These are phyloP conservation scores for Ailanthus altissimus DNA, from an alignment of 345 rosid genomes.

Conservation along the genomic window DNA sequence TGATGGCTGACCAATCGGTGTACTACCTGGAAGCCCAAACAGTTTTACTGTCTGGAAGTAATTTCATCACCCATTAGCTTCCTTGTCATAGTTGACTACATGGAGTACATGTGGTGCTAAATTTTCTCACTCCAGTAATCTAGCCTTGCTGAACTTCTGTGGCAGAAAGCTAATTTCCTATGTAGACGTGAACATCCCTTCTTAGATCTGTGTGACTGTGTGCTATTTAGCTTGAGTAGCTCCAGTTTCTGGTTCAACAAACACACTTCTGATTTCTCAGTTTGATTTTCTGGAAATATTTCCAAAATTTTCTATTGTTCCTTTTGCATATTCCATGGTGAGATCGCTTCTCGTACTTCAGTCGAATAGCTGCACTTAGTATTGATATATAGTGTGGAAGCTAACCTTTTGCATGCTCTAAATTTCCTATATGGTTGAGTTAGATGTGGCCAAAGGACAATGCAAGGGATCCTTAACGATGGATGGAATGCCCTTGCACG, in stretches of 20 bases:
- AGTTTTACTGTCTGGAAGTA: no score
- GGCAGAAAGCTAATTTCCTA: neutral
- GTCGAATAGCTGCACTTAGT: conserved; percentile 1
- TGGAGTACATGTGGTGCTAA: neutral
- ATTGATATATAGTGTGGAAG: neutral
- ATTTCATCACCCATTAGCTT: neutral
- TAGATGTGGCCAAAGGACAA: conserved; percentile 86
- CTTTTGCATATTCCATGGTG: no score
- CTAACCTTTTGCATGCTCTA: neutral
- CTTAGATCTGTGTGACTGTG: neutral
- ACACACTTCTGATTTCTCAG: neutral
- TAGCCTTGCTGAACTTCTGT: neutral
- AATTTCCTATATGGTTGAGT: conserved; percentile 16
- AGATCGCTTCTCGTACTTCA: neutral
- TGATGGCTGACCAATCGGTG: neutral
- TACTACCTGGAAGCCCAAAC: neutral
- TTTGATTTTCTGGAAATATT: neutral
- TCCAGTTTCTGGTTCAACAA: neutral
- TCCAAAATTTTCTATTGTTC: neutral
- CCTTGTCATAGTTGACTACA: conserved; percentile 4
- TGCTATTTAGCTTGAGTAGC: neutral
- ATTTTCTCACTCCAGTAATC: neutral
- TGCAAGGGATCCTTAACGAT: conserved; percentile 83
- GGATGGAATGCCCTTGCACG: conserved; percentile 83
- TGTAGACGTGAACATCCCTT: neutral